Conservation (phyloP, 1,284 basidiomycete species). For the Ustilago bromivora region DNA sequence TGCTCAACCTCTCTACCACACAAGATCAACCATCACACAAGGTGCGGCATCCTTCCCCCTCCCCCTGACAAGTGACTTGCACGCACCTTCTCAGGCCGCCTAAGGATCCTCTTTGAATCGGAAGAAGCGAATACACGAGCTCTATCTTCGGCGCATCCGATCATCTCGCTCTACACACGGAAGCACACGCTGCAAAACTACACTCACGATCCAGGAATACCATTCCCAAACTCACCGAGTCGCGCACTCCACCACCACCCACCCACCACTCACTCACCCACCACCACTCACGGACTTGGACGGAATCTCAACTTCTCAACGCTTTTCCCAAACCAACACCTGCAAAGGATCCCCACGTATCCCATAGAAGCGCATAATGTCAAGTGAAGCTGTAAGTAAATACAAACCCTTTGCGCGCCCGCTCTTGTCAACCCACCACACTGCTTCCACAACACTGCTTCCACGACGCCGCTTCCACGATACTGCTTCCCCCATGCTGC, state of each 20-base stretch:
- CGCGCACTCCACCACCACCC: not conserved
- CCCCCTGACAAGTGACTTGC: not conserved
- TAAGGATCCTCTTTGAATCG: not conserved
- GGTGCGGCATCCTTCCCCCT: not conserved
- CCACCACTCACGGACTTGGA: not conserved
- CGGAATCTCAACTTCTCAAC: not conserved
- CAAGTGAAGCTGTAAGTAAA: conserved; percentile 23
- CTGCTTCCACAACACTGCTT: not conserved
- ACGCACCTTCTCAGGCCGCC: not conserved
- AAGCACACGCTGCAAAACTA: not conserved
- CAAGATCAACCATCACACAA: not conserved
- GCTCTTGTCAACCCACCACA: conserved; percentile 3
- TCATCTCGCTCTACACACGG: not conserved
- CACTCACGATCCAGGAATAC: not conserved
- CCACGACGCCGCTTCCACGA: not conserved
- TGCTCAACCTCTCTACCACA: not conserved
- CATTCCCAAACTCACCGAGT: not conserved
- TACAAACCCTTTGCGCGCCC: not conserved
- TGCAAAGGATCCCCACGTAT: conserved; percentile 1
- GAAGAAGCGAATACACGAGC: not conserved
- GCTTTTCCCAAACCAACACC: not conserved
- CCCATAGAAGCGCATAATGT: conserved; percentile 17
- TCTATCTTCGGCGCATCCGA: not conserved
- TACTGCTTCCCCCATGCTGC: not conserved
- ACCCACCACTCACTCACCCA: not conserved